Evolutionary conservation across 805 yeast species (phyloP), one percentile per base, ranked within the genome.

Genomic region (Sugiyamaella qingdaonensis): DNA sequence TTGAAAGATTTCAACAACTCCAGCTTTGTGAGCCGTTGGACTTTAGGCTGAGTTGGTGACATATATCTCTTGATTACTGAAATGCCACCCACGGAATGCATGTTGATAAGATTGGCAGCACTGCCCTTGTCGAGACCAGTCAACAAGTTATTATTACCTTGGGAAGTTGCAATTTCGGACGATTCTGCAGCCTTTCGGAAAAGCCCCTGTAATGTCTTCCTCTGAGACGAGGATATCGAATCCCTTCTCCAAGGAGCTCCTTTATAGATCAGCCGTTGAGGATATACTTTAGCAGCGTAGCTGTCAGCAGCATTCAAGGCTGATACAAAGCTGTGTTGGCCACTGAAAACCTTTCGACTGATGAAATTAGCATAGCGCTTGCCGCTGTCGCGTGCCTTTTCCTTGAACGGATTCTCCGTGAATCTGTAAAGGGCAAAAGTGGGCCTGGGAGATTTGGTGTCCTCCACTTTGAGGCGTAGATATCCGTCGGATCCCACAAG

Each of bases 221-320:
- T 31, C n/a, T 45, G 48, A 4, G 48, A 18, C 10, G 36, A 16
- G 8, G 48, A 31, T 8, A 18, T 31, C n/a, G 49, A 44, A 13
- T 14, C 42, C 11, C 24, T 18, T 16, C 60, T 29, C 60, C 60
- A 57, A 4, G 43, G 10, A 10, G 56, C 57, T 32, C 45, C 39
- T n/a, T 48, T 36, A 18, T 29, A 27, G 9, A 52, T 48, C 14
- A 45, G 21, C 14, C 33, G 19, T 10, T 21, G 29, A 8, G 44
- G 48, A 24, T 34, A 57, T 24, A 24, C 16, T 35, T 31, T 10
- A 5, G 31, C 29, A 4, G 54, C 60, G 16, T 11, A 46, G 10
- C 11, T 5, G 32, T 53, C 59, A 4, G 60, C 59, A 8, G 58
- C 57, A 47, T 53, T 51, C 7, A 57, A 31, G 21, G 55, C 60